Evolutionary conservation across 116 monocot genomes (phyloP).

Genomic region (Trichopus zeylanicus): DNA sequence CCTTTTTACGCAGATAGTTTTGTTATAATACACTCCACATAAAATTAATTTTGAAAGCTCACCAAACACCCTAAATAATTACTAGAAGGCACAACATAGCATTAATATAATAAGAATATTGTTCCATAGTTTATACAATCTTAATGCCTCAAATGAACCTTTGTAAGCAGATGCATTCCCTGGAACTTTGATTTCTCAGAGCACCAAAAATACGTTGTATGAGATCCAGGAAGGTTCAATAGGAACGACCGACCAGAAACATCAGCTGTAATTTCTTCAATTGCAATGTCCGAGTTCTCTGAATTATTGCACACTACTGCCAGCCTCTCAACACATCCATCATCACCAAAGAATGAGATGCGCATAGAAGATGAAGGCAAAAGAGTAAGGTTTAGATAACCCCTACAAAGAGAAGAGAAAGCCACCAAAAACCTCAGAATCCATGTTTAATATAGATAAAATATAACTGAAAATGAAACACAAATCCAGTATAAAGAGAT

Average conservation of each 20-base stretch:
- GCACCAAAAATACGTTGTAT: slow-evolving; percentile 68
- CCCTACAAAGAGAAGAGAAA: slow-evolving; percentile 32
- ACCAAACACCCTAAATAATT: too few species aligned
- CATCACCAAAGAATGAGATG: slow-evolving; percentile 60
- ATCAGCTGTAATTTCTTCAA: slow-evolving; percentile 76
- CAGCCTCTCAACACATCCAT: slow-evolving; percentile 52
- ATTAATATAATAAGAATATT: too few species aligned
- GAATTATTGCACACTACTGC: slow-evolving; percentile 27
- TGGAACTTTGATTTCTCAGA: slow-evolving; percentile 63
- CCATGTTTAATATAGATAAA: not conserved
- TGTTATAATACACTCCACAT: too few species aligned
- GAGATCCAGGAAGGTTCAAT: slow-evolving; percentile 36
- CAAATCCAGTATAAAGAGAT: not conserved
- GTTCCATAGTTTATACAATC: too few species aligned
- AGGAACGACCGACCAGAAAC: slow-evolving; percentile 60
- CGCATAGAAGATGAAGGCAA: slow-evolving; percentile 71
- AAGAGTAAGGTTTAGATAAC: slow-evolving; percentile 60
- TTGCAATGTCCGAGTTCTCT: slow-evolving; percentile 28
- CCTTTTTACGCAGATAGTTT: too few species aligned
- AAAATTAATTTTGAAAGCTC: too few species aligned
- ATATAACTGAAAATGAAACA: not conserved
- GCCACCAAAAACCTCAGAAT: slow-evolving; percentile 2
- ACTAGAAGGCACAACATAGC: too few species aligned
- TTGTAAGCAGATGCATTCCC: slow-evolving; percentile 53
- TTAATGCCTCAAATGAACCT: slow-evolving; percentile 40